Percentiles rank a stretch among this genome's conserved stretches.
phyloP scores from a whole-genome alignment of 352 stramenopile genomes.

The Phytophthora citricola region DNA sequence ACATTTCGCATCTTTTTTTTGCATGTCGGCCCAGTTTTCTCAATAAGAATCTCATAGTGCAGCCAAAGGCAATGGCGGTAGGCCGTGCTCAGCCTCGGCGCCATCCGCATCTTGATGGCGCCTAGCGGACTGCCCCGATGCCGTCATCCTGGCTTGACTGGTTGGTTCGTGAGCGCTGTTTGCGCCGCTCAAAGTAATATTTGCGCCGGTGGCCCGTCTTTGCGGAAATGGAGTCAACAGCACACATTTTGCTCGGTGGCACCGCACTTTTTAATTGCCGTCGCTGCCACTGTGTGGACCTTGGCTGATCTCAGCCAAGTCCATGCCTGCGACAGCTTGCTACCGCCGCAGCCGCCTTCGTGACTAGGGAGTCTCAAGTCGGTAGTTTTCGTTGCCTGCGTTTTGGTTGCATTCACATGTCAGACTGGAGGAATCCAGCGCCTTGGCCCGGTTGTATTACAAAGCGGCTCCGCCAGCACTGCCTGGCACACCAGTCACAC shows the following conservation, averaged over 20 bases:
- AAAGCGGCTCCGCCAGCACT: background rate
- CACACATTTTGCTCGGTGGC: background rate
- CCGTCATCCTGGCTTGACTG: conserved; percentile 1
- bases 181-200: conserved; percentile 26
- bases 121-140: too few relatives aligned
- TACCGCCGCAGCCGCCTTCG: too few relatives aligned
- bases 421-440: too few relatives aligned
- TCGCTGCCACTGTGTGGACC: conserved; percentile 16
- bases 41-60: too few relatives aligned
- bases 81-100: background rate
- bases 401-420: too few relatives aligned
- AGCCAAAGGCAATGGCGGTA: too few relatives aligned
- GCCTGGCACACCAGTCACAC: conserved; percentile 12
- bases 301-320: conserved; percentile 4
- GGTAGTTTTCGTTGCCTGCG: too few relatives aligned
- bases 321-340: conserved; percentile 3
- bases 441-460: background rate
- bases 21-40: too few relatives aligned
- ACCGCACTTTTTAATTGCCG: conserved; percentile 25
- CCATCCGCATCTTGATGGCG: conserved; percentile 5
- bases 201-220: conserved; percentile 3
- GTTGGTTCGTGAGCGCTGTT: conserved; percentile 11
- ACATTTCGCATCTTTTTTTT: too few relatives aligned
- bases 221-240: conserved; percentile 26
- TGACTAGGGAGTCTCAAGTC: too few relatives aligned